Evolutionary conservation across 257 asterid species (phyloP).

Genomic region (Haberlea rhodopensis): DNA sequence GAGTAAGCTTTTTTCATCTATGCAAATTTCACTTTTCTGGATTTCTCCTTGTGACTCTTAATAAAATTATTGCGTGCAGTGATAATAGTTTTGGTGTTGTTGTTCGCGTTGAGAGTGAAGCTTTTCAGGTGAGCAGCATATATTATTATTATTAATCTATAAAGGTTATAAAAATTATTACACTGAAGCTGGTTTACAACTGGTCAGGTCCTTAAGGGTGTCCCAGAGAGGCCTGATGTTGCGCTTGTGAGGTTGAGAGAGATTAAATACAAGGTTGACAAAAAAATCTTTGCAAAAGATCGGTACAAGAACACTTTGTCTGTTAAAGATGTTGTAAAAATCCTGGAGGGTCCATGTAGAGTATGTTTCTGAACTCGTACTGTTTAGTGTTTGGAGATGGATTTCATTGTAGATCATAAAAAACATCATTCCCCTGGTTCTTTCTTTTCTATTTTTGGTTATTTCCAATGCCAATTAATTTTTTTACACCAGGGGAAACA

Average conservation of each 20-base stretch:
- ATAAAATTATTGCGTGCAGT: constrained; percentile 44
- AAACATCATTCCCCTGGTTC: constrained; percentile 1
- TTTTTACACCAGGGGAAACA: constrained; percentile 64
- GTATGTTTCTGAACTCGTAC: constrained; percentile 37
- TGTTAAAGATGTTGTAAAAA: constrained; percentile 80
- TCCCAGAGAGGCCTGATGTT: constrained; percentile 87
- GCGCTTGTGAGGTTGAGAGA: constrained; percentile 92
- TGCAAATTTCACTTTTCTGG: constrained; percentile 15
- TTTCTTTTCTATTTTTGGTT: constrained; percentile 14
- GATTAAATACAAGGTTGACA: constrained; percentile 80
- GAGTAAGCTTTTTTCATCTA: constrained; percentile 45
- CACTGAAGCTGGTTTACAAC: constrained; percentile 28
- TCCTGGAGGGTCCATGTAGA: constrained; percentile 89
- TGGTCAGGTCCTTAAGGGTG: constrained; percentile 89
- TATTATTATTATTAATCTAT: constrained; percentile 6
- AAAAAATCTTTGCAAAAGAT: constrained; percentile 63
- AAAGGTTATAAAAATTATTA: constrained; percentile 10
- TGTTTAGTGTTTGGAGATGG: constrained; percentile 5
- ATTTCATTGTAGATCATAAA: neutral
- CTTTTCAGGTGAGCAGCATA: constrained; percentile 64
- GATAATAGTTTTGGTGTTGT: constrained; percentile 89
- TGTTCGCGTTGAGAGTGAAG: constrained; percentile 95
- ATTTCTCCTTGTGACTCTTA: neutral
- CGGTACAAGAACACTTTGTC: constrained; percentile 67
- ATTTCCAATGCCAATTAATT: constrained; percentile 17